These are phyloP conservation scores for Iris pallida DNA, from an alignment of 116 monocot species.

Conservation along the genomic window DNA sequence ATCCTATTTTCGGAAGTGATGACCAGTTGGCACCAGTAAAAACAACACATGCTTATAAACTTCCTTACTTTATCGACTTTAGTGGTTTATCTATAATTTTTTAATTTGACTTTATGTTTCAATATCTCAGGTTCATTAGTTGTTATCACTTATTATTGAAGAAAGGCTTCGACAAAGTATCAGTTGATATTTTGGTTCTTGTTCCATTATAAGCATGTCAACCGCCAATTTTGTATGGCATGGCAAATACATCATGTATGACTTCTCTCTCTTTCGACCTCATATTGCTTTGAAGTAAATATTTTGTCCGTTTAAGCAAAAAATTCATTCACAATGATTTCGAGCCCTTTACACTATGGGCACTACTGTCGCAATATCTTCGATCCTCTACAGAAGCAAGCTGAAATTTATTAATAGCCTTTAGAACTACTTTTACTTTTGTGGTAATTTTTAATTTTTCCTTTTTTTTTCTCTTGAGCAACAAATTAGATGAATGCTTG, in stretches of 20 bases:
- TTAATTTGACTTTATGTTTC: not conserved
- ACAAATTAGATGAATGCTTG: not conserved
- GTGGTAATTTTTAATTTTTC: conserved; percentile 48
- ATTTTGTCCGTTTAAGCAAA: conserved; percentile 7
- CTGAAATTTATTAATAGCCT: conserved; percentile 94
- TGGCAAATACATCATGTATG: conserved; percentile 99
- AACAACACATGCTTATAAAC: too few relatives aligned
- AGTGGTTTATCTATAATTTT: conserved; percentile 2
- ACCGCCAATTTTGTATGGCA: conserved; percentile 85
- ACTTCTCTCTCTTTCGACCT: not conserved
- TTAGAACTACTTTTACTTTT: conserved; percentile 89
- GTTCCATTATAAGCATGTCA: conserved; percentile 94
- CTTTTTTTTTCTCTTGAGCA: not conserved
- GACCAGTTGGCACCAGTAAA: conserved; percentile 40
- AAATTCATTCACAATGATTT: conserved; percentile 50
- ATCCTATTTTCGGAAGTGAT: conserved; percentile 24
- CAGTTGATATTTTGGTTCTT: conserved; percentile 91
- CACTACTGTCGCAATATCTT: conserved; percentile 71
- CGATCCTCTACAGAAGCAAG: conserved; percentile 89
- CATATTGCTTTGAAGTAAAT: not conserved
- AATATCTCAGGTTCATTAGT: conserved; percentile 77
- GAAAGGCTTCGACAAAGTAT: conserved; percentile 89
- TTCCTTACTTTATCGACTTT: not conserved
- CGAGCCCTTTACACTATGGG: conserved; percentile 62
- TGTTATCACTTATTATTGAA: conserved; percentile 90